phyloP scores from a whole-genome alignment of 371 early-diverging fungal species.

The Entomophthora muscae region DNA sequence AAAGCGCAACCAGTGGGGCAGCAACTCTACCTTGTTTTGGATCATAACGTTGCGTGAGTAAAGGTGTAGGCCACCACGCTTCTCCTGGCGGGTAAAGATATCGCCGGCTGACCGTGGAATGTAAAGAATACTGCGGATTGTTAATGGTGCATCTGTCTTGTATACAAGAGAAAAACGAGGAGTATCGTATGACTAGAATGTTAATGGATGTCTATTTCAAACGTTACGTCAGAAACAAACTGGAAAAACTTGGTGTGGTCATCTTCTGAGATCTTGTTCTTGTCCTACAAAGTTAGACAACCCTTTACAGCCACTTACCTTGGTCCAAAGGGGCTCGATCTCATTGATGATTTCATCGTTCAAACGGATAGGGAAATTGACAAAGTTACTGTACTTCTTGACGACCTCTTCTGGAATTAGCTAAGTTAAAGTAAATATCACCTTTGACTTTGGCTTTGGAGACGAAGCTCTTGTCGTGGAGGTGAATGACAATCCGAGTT shows the following conservation, averaged over 20 bases:
- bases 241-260: constrained; percentile 86
- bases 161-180: constrained; percentile 52
- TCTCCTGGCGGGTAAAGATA: constrained; percentile 34
- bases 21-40: constrained; percentile 47
- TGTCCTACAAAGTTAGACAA: constrained; percentile 15
- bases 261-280: constrained; percentile 56
- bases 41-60: constrained; percentile 69
- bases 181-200: constrained; percentile 31
- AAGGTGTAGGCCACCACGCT: constrained; percentile 54
- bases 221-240: constrained; percentile 37
- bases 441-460: constrained; percentile 58
- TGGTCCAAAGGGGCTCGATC: constrained; percentile 90
- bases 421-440: constrained; percentile 15
- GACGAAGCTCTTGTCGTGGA: constrained; percentile 78
- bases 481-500: constrained; percentile 82
- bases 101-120: constrained; percentile 54
- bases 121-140: constrained; percentile 55
- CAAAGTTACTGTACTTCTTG: constrained; percentile 92
- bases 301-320: constrained; percentile 12
- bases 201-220: background rate
- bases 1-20: constrained; percentile 65
- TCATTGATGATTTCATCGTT: constrained; percentile 63
- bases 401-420: constrained; percentile 33
- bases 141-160: constrained; percentile 59
- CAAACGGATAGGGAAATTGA: constrained; percentile 85